A percentile compares a stretch with the other conserved stretches of the same genome.
Conservation (phyloP, 75 land plant species). For the Picea sitchensis region DNA sequence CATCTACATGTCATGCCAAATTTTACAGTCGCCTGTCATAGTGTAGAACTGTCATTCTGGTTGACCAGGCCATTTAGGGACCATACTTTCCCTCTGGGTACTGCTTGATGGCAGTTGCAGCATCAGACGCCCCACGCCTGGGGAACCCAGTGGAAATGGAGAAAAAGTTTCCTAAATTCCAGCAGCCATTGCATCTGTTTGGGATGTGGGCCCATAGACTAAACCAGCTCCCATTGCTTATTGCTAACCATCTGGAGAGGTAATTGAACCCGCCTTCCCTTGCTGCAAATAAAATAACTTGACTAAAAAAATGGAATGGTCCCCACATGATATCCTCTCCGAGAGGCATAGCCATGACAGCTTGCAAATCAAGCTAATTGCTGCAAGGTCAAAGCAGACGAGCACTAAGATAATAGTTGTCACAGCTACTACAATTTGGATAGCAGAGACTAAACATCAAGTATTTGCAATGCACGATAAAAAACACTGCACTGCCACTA, state of each 20-base stretch:
- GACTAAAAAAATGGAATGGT: background rate
- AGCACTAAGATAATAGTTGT: too few relatives aligned
- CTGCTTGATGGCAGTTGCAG: conserved; percentile 42
- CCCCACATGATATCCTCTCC: background rate
- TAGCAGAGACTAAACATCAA: background rate
- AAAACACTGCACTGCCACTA: too few relatives aligned
- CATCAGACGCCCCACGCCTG: conserved; percentile 58
- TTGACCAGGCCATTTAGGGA: conserved; percentile 59
- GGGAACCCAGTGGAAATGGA: conserved; percentile 49
- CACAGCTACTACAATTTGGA: background rate
- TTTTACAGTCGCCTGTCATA: conserved; percentile 74
- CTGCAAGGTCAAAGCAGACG: too few relatives aligned
- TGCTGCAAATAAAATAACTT: conserved; percentile 15
- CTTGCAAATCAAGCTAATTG: background rate
- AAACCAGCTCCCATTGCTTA: conserved; percentile 37
- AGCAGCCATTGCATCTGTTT: conserved; percentile 37
- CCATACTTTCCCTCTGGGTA: conserved; percentile 29
- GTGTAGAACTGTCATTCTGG: conserved; percentile 73
- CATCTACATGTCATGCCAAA: conserved; percentile 65
- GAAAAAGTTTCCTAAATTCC: conserved; percentile 42
- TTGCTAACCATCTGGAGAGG: conserved; percentile 51
- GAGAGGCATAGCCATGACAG: background rate
- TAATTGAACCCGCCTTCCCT: conserved; percentile 42
- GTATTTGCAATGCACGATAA: too few relatives aligned
- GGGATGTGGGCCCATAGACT: conserved; percentile 48